Percentiles rank a stretch among this genome's conserved stretches.
Evolutionary conservation across 306 rosid genomes (phyloP).

Genomic region (Canavalia ensiformis): DNA sequence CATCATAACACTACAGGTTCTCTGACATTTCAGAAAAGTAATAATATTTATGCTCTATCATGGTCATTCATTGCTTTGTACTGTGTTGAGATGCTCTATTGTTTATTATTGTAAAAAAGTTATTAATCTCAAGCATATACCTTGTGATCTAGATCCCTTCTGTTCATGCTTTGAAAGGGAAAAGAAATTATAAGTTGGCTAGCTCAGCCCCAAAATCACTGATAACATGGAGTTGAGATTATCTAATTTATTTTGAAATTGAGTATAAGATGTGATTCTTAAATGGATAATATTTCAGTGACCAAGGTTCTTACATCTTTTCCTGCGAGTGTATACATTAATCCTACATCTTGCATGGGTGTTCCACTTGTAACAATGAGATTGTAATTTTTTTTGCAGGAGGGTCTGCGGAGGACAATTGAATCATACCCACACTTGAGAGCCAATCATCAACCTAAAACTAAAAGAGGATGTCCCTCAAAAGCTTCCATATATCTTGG

Average conservation of each 20-base stretch:
- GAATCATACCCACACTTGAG: slow-evolving; percentile 85
- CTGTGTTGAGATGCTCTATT: slow-evolving; percentile 25
- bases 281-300: slow-evolving; percentile 29
- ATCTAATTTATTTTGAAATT: slow-evolving; percentile 38
- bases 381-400: slow-evolving; percentile 65
- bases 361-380: slow-evolving; percentile 19
- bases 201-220: slow-evolving; percentile 25
- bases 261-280: slow-evolving; percentile 35
- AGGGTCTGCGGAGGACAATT: slow-evolving; percentile 85
- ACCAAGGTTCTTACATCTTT: slow-evolving; percentile 33
- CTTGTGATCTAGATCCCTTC: slow-evolving; percentile 7
- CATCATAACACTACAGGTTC: slow-evolving; percentile 82
- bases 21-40: slow-evolving; percentile 39
- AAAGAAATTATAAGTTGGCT: slow-evolving; percentile 17
- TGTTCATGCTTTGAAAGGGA: slow-evolving; percentile 41
- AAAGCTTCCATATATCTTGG: slow-evolving; percentile 86
- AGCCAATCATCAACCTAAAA: slow-evolving; percentile 65
- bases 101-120: background rate
- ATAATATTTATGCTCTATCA: slow-evolving; percentile 11
- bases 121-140: slow-evolving; percentile 20
- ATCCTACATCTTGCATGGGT: slow-evolving; percentile 29
- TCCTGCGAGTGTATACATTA: slow-evolving; percentile 27
- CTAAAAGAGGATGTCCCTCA: slow-evolving; percentile 81
- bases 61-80: slow-evolving; percentile 3
- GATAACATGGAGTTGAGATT: slow-evolving; percentile 24